A percentile compares a stretch with the other conserved stretches of the same genome.
Evolutionary conservation across 1,284 basidiomycete species (phyloP).

Genomic region (Leccinum subspadiceum): DNA sequence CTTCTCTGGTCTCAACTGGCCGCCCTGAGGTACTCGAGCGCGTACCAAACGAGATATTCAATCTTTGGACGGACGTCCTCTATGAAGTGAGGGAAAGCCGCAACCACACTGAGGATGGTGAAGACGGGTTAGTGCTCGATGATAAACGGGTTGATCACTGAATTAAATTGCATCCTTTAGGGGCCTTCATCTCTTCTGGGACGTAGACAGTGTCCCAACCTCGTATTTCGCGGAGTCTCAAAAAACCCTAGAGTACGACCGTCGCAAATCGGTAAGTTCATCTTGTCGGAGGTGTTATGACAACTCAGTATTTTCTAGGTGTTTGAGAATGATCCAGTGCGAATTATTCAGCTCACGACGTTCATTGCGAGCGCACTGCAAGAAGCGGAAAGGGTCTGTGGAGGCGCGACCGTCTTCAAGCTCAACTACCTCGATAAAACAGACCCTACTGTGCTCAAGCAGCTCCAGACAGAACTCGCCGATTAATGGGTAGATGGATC

Average conservation of each 20-base stretch:
- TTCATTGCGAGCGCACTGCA: conserved; percentile 57
- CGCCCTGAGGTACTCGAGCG: conserved; percentile 68
- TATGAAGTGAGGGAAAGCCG: conserved; percentile 78
- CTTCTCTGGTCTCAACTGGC: conserved; percentile 67
- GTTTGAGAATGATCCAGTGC: conserved; percentile 67
- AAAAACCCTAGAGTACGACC: conserved; percentile 66
- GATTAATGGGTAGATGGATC: conserved; percentile 5
- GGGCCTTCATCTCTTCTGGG: conserved; percentile 61
- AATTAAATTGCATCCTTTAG: conserved; percentile 14
- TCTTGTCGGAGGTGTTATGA: background rate
- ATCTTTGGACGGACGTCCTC: conserved; percentile 88
- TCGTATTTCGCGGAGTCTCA: conserved; percentile 58
- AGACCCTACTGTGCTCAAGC: conserved; percentile 67
- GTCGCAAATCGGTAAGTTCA: conserved; percentile 59
- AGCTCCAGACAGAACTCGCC: conserved; percentile 57
- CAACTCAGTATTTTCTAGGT: conserved; percentile 41
- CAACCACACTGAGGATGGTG: conserved; percentile 40
- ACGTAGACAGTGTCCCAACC: conserved; percentile 52
- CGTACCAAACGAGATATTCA: conserved; percentile 74
- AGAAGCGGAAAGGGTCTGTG: conserved; percentile 57
- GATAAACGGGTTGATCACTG: background rate
- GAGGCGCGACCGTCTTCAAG: conserved; percentile 57
- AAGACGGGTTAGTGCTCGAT: conserved; percentile 29
- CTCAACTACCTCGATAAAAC: conserved; percentile 57
- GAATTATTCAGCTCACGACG: conserved; percentile 55